A percentile compares a stretch with the other conserved stretches of the same genome.
phyloP scores from a whole-genome alignment of 139 green algal genomes.

The Spirogloea muscicola region DNA sequence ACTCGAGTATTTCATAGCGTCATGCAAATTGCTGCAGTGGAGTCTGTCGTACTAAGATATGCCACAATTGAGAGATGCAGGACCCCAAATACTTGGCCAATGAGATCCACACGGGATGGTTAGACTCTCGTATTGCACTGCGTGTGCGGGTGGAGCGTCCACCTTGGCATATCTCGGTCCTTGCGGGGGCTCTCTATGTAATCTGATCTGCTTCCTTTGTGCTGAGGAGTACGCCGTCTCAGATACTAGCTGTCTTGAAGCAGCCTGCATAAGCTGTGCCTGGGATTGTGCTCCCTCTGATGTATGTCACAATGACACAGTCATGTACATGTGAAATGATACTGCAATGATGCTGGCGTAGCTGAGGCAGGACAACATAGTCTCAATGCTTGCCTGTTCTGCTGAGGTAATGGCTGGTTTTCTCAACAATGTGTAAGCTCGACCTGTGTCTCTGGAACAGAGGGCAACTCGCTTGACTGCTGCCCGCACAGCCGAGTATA shows the following conservation, averaged over 20 bases:
- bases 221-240: background rate
- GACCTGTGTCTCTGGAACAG: background rate
- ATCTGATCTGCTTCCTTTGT: background rate
- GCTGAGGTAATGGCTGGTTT: background rate
- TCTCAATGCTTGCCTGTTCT: background rate
- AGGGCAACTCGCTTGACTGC: background rate
- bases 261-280: background rate
- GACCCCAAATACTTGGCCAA: slow-evolving; percentile 55
- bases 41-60: background rate
- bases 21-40: background rate
- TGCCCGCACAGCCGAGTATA: slow-evolving; percentile 73
- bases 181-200: slow-evolving; percentile 60
- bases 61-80: slow-evolving; percentile 9
- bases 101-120: slow-evolving; percentile 85
- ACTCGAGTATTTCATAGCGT: background rate
- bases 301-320: background rate
- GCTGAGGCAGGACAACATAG: background rate
- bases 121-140: slow-evolving; percentile 86
- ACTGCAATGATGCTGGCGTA: background rate
- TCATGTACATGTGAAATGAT: no score
- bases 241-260: background rate
- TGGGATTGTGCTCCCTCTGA: no score
- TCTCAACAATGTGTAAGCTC: background rate
- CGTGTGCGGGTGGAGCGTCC: slow-evolving; percentile 56
- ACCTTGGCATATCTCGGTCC: slow-evolving; percentile 86